Conservation (phyloP, 2,329 filamentous ascomycete species). For the Dothistroma pini region DNA sequence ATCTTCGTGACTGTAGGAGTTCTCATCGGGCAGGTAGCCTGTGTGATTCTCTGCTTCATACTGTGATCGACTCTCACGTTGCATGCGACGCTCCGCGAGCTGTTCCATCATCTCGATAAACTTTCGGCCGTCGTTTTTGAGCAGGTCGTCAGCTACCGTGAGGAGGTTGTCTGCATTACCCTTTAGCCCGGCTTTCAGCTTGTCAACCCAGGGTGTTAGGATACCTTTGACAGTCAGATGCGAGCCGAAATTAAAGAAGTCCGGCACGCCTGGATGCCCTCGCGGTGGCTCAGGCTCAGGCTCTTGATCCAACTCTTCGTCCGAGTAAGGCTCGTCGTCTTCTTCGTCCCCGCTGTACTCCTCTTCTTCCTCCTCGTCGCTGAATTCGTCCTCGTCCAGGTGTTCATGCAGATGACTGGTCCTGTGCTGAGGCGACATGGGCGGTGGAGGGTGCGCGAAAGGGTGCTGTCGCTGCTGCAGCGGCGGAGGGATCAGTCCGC, state of each 20-base stretch:
- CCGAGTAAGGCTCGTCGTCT: slow-evolving; percentile 65
- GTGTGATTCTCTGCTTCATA: slow-evolving; percentile 59
- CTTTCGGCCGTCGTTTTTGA: slow-evolving; percentile 98
- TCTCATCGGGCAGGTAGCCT: slow-evolving; percentile 46
- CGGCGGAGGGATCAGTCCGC: slow-evolving; percentile 65
- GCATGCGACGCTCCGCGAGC: slow-evolving; percentile 94
- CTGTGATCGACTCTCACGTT: slow-evolving; percentile 86
- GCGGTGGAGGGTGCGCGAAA: slow-evolving; percentile 31
- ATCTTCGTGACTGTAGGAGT: slow-evolving; percentile 60
- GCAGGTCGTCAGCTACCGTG: slow-evolving; percentile 94
- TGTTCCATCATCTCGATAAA: slow-evolving; percentile 99
- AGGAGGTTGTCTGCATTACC: slow-evolving; percentile 79
- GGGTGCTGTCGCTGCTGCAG: slow-evolving; percentile 30
- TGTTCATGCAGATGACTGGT: slow-evolving; percentile 71
- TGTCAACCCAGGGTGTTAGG: slow-evolving; percentile 37
- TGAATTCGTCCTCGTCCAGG: slow-evolving; percentile 54
- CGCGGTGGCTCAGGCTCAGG: slow-evolving; percentile 52
- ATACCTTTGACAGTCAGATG: slow-evolving; percentile 89
- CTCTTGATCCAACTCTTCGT: slow-evolving; percentile 56
- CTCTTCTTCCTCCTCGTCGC: slow-evolving; percentile 56
- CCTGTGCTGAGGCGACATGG: slow-evolving; percentile 54
- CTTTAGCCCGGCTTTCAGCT: slow-evolving; percentile 36
- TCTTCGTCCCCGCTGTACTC: slow-evolving; percentile 63
- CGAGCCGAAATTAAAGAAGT: slow-evolving; percentile 97
- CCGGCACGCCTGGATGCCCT: slow-evolving; percentile 59